Conservation (phyloP, 2,329 filamentous ascomycete genomes). For the Claviceps capensis region DNA sequence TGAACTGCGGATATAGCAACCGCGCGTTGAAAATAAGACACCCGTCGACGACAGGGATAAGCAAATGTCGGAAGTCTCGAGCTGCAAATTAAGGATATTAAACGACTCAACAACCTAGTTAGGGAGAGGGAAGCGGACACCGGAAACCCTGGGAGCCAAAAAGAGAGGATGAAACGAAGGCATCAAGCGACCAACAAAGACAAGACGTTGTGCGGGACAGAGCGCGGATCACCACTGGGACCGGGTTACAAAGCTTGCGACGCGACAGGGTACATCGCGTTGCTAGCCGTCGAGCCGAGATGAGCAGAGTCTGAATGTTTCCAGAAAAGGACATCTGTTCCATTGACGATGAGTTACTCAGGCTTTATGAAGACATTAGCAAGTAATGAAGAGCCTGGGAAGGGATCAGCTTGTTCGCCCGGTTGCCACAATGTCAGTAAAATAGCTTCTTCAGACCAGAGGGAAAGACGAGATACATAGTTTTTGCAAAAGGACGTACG, state of each 20-base stretch:
- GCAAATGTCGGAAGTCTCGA: no score
- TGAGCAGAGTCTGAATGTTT: neutral
- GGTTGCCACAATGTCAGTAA: neutral
- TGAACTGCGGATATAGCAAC: no score
- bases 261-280: neutral
- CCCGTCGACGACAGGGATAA: no score
- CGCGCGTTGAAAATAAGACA: no score
- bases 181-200: neutral
- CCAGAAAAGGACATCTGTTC: neutral
- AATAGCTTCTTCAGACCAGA: neutral
- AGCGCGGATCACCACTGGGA: neutral
- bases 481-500: neutral
- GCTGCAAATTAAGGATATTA: neutral
- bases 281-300: neutral
- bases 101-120: neutral
- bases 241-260: neutral
- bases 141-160: neutral
- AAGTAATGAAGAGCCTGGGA: neutral
- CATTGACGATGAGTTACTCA: neutral
- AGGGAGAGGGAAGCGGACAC: neutral
- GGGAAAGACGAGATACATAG: neutral
- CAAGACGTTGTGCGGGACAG: neutral
- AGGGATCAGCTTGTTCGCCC: neutral
- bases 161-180: neutral
- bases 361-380: neutral